Conservation (phyloP, 495 filamentous ascomycete genomes). For the Aspergillus cavernicola region DNA sequence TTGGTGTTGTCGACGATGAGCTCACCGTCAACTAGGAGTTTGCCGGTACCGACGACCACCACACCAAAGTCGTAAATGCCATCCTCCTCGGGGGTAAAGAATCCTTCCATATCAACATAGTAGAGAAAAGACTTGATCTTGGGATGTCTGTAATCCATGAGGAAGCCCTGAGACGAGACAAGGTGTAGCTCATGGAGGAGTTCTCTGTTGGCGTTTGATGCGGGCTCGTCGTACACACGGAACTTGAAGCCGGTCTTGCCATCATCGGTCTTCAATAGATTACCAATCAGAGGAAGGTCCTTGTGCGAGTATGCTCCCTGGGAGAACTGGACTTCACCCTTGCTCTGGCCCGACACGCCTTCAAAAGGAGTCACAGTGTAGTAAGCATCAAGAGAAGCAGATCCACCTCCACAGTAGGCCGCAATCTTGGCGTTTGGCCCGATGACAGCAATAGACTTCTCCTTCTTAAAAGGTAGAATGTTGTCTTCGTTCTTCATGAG, state of each 20-base stretch:
- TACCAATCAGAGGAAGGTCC: conserved; percentile 54
- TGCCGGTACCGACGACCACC: conserved; percentile 70
- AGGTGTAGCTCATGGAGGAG: conserved; percentile 54
- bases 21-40: conserved; percentile 63
- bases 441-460: conserved; percentile 67
- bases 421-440: conserved; percentile 76
- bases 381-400: conserved; percentile 74
- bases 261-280: conserved; percentile 43
- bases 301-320: conserved; percentile 60
- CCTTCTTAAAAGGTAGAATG: conserved; percentile 61
- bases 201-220: conserved; percentile 40
- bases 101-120: conserved; percentile 61
- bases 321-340: conserved; percentile 39
- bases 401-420: conserved; percentile 77
- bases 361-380: conserved; percentile 70
- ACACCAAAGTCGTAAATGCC: conserved; percentile 74
- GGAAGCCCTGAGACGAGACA: conserved; percentile 49
- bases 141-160: conserved; percentile 62
- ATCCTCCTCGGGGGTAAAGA: conserved; percentile 53
- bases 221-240: conserved; percentile 56
- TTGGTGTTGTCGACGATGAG: conserved; percentile 67
- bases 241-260: conserved; percentile 55
- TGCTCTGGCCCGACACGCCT: conserved; percentile 55
- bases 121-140: conserved; percentile 50
- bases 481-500: conserved; percentile 72